Evolutionary conservation across 78 protist genomes (phyloP), one percentile per base, ranked within the genome.

Genomic region (Dictyostelium intermedium): DNA sequence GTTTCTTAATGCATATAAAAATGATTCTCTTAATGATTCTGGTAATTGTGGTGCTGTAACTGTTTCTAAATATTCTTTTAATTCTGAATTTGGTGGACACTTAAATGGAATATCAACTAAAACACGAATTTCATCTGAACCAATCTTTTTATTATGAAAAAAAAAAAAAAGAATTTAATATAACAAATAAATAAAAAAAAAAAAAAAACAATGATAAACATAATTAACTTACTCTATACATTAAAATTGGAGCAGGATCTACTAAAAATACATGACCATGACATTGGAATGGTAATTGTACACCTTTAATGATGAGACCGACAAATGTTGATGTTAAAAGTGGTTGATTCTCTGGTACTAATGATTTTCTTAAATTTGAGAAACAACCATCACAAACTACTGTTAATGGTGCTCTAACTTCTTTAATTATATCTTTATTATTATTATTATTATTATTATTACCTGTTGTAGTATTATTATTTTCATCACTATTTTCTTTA

Each of bases 351-450:
- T 37, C 89, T 23, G 34, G 43, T 5, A 34, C 47, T 11, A 96
- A 61, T 20, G 47, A 18, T 37, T 41, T 56, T 41, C 96, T 53
- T 23, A 87, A 45, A 73, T 85, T 85, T 70, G 93, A 89, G 66
- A 92, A 95, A 85, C 94, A 91, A 34, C 97, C 97, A 83, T 91
- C 96, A 83, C 93, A 87, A 34, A 84, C 98, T 69, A 97, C 32
- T 9, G 97, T 97, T 14, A 97, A 86, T 27, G 97, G 93, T 43
- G 91, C 93, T 30, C 35, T 77, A 13, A 77, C 87, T 56, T 53
- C 87, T 79, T 32, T 80, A 8, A 34, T 47, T 16, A 18, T 27
- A 56, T 72, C 73, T 23, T 47, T 25, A 37, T 41, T 9, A 34
- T 23, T 32, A 63, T 9, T 76, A 20, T 74, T 13, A 69, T 69